Evolutionary conservation across 768 basidiomycete species (phyloP).

Genomic region (Collybiopsis confluens): DNA sequence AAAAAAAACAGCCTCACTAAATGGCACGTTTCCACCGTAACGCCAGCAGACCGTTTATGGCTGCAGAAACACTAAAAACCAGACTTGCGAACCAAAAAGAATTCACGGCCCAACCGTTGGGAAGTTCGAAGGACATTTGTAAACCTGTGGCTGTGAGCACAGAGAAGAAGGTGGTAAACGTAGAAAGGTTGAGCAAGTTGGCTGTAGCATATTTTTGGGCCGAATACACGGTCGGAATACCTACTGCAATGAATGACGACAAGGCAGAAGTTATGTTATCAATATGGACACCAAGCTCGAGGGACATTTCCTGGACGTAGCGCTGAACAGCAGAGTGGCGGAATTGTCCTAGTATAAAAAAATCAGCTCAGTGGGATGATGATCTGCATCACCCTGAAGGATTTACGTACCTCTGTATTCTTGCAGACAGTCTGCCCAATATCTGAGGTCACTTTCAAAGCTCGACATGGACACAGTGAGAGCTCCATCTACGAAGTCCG

Average conservation of each 20-base stretch:
- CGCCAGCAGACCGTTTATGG: conserved; percentile 71
- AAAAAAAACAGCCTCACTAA: conserved; percentile 56
- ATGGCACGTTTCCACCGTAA: conserved; percentile 79
- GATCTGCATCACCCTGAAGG: background rate
- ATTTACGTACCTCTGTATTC: conserved; percentile 50
- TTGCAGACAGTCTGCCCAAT: conserved; percentile 70
- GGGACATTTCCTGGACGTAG: conserved; percentile 67
- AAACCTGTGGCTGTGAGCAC: conserved; percentile 47
- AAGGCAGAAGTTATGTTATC: conserved; percentile 64
- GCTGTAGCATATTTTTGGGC: conserved; percentile 69
- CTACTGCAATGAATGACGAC: conserved; percentile 75
- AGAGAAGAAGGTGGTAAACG: conserved; percentile 52
- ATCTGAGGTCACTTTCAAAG: conserved; percentile 73
- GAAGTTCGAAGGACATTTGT: conserved; percentile 57
- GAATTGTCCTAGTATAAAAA: conserved; percentile 68
- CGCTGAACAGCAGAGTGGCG: conserved; percentile 66
- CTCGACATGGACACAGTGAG: conserved; percentile 62
- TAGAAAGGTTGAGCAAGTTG: conserved; percentile 69
- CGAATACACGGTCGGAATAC: conserved; percentile 76
- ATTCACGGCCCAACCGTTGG: conserved; percentile 51
- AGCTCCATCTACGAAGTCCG: conserved; percentile 71
- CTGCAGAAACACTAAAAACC: conserved; percentile 73
- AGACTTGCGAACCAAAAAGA: conserved; percentile 72
- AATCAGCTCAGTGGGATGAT: background rate
- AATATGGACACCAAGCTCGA: conserved; percentile 70